Evolutionary conservation across 2,329 filamentous ascomycete genomes (phyloP), one percentile per base, ranked within the genome.

Genomic region (Epichloe sp.): DNA sequence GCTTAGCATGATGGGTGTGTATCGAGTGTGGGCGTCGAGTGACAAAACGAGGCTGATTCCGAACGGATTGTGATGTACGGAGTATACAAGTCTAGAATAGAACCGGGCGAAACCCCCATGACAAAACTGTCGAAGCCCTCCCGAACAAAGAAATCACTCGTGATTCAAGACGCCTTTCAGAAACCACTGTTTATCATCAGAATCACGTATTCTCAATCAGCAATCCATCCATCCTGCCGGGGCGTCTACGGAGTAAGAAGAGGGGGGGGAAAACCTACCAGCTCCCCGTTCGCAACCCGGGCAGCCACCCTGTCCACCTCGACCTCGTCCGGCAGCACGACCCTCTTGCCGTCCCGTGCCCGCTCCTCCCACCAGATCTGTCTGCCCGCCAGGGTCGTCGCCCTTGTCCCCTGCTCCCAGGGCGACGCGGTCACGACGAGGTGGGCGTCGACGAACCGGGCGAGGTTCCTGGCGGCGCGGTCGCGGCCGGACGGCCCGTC

Each of bases 401-500:
- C 73, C 67, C 83, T 88, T 56, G 74, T 66, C 1, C 73, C 72
- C 58, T 86, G 80, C 26, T 71, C 67, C 90, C 91, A 97, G 0
- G 89, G 88, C 60, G 80, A 86, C 4, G 69, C 67, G 0, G 81
- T 76, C 4, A 97, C 77, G 49, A 96, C 76, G 49, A 96, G 75
- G 68, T 98, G 93, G 44, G 85, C 84, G 69, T 94, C 84, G 1
- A 95, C 87, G 65, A 97, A 97, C 40, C 78, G 73, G 61, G 77
- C 75, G 55, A 97, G 65, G 61, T 97, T 97, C 57, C 71, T 71
- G 55, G 81, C 77, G 7, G 93, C 91, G 47, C 89, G 76, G 52
- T 88, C 82, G 61, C 85, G 78, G 0, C 89, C 26, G 26, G 7
- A 8, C 1, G 26, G 26, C 3, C 26, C 26, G 26, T 31, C 26